A percentile compares a stretch with the other conserved stretches of the same genome.
These are phyloP conservation scores for Wickerhamiella australiensis DNA, from an alignment of 805 yeast genomes.

Conservation along the genomic window DNA sequence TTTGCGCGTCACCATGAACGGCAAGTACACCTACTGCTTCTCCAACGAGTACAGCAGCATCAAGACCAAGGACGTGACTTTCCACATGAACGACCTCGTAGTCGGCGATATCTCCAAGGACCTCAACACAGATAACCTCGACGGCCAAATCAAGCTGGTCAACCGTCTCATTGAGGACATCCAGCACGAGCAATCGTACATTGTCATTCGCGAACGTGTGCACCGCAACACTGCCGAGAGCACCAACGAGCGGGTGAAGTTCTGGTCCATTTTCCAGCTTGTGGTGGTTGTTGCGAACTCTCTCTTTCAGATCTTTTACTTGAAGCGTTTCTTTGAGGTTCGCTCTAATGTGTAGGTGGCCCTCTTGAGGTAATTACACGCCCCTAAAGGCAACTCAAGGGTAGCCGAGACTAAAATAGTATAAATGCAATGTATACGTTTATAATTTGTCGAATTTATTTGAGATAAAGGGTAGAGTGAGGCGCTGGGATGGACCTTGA, in stretches of 20 bases:
- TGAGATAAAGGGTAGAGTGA: too few species aligned
- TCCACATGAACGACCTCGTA: constrained; percentile 87
- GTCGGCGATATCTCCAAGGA: constrained; percentile 56
- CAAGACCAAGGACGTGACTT: constrained; percentile 79
- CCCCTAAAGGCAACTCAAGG: too few species aligned
- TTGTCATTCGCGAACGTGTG: constrained; percentile 90
- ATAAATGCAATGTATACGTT: too few species aligned
- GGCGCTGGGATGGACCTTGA: too few species aligned
- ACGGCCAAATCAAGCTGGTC: constrained; percentile 67
- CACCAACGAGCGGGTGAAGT: constrained; percentile 90
- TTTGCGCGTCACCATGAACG: constrained; percentile 50
- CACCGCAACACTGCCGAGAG: constrained; percentile 98
- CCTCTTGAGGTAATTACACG: too few species aligned
- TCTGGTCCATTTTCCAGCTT: constrained; percentile 94
- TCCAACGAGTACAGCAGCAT: constrained; percentile 67
- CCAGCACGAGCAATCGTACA: constrained; percentile 78
- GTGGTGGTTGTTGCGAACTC: constrained; percentile 77
- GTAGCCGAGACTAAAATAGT: too few species aligned
- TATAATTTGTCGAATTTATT: too few species aligned
- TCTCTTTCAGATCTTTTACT: constrained; percentile 82
- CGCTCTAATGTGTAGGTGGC: constrained; percentile 60
- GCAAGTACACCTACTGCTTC: constrained; percentile 81
- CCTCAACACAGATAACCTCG: constrained; percentile 69
- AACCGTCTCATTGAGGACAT: constrained; percentile 70
- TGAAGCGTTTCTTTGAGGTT: constrained; percentile 91